phyloP scores from a whole-genome alignment of 75 land plant species.

The Selaginella moellendorffii region DNA sequence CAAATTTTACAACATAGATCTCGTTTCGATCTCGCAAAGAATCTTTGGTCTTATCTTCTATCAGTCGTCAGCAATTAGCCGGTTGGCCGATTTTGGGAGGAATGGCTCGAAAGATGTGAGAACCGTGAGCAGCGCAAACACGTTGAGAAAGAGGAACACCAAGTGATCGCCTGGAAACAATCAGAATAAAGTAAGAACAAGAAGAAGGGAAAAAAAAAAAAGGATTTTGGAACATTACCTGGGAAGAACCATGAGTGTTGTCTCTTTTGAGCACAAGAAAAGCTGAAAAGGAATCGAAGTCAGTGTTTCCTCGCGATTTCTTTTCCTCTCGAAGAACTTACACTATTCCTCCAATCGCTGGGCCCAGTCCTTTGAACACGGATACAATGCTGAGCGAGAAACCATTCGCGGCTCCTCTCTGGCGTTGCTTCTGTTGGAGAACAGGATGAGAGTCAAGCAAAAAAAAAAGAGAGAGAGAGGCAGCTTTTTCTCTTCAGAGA shows the following conservation, averaged over 20 bases:
- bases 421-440: not conserved
- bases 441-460: too few relatives aligned
- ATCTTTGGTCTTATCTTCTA: too few relatives aligned
- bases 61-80: not conserved
- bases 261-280: conserved; percentile 3
- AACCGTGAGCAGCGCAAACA: not conserved
- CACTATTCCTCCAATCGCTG: not conserved
- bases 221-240: not conserved
- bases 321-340: too few relatives aligned
- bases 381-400: not conserved
- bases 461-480: too few relatives aligned
- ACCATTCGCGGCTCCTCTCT: conserved; percentile 9
- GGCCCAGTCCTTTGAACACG: conserved; percentile 3
- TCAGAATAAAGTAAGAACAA: too few relatives aligned
- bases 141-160: conserved; percentile 7
- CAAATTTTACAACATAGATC: too few relatives aligned
- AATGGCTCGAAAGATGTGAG: not conserved
- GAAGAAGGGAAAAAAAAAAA: too few relatives aligned
- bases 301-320: too few relatives aligned
- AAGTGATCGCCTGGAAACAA: not conserved
- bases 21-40: too few relatives aligned
- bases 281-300: conserved; percentile 1
- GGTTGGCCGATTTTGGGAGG: not conserved
- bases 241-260: not conserved
- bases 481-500: too few relatives aligned